These are phyloP conservation scores for Penicillium verhagenii DNA, from an alignment of 495 filamentous ascomycete species.

Conservation along the genomic window DNA sequence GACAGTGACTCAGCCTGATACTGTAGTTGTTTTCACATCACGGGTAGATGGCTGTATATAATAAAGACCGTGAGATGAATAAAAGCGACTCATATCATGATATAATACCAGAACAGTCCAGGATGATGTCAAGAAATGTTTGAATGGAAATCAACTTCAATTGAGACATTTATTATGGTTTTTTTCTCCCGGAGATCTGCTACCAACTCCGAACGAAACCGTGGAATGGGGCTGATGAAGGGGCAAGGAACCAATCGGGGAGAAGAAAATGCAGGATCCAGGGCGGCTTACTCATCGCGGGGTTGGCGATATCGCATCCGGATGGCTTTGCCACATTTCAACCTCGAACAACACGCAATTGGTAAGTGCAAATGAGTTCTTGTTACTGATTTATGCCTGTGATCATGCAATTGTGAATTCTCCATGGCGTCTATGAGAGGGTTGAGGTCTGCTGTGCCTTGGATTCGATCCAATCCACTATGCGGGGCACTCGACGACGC, in stretches of 20 bases:
- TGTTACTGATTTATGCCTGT: neutral
- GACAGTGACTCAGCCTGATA: constrained; percentile 1
- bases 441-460: neutral
- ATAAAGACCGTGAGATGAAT: neutral
- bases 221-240: constrained; percentile 1
- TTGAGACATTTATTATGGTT: neutral
- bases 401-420: neutral
- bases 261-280: neutral
- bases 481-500: constrained; percentile 17
- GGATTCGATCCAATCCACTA: constrained; percentile 5
- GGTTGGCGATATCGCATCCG: constrained; percentile 41
- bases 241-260: constrained; percentile 17
- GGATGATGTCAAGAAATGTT: neutral
- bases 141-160: neutral
- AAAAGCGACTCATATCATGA: neutral
- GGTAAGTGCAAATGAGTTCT: constrained; percentile 26
- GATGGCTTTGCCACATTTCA: constrained; percentile 24
- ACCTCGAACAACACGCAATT: constrained; percentile 22
- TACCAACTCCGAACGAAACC: constrained; percentile 10
- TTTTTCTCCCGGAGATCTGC: constrained; percentile 5
- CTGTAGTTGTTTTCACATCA: no score
- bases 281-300: constrained; percentile 38
- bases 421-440: neutral
- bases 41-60: neutral
- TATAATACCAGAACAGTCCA: neutral